Base-by-base conservation (phyloP, 805 yeast genomes). In the Blastobotrys robertii region DNA sequence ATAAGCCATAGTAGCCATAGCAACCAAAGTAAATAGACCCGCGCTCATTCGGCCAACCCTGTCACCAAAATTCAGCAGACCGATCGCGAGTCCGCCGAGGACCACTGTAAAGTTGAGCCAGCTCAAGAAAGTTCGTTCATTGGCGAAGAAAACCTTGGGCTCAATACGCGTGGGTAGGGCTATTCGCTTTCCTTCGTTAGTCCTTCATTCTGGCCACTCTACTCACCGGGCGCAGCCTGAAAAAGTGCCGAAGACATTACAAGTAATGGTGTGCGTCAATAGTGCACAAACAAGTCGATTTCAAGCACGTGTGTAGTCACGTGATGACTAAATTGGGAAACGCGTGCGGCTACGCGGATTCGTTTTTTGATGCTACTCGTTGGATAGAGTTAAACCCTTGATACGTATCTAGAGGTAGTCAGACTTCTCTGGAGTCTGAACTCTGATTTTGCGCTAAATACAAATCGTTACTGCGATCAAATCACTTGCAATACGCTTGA, bases 41-140 rank as follows among this genome's bases (percentile, higher is more conserved):
- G 99, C 97, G 53, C 92, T 79, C 45, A 92, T 78, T 57, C 94
- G 76, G 49, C 97, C 97, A 36, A 90, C 76, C 47, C 76, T 74
- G 67, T 92, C 99, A 63, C 99, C 98, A 63, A 92, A 92, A 68
- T 92, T 92, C 53, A 92, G 74, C 56, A 92, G 72, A 40, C 98
- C 99, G 45, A 92, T 88, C 48, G 97, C 97, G 46, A 92, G 73
- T 37, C 97, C 94, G 25, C 99, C 98, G 48, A 92, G 73, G 59
- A 94, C 85, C 46, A 92, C 97, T n/a, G 99, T 92, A 73, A 92
- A 92, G 66, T 94, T 94, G 57, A 92, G 76, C 99, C 99, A 92
- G 39, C 97, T 90, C 47, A 92, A 73, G 61, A 92, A 92, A 1
- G 99, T 92, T 72, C 99, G 84, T 68, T 92, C 99, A 62, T 92